Evolutionary conservation across 257 asterid species (phyloP), one percentile per base, ranked within the genome.

Genomic region (Solanum megistacrolobum): DNA sequence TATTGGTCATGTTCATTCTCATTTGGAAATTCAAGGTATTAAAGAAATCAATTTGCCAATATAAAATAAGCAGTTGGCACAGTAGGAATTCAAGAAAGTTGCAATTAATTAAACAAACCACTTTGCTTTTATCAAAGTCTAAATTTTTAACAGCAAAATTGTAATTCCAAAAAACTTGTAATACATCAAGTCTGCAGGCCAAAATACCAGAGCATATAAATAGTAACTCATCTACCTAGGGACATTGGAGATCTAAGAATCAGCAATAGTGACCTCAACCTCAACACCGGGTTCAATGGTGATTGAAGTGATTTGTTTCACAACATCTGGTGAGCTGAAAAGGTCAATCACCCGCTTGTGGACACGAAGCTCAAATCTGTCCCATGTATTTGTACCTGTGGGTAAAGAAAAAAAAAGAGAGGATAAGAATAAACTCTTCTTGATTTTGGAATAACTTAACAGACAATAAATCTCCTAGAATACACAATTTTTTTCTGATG

Each of bases 251-350:
- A 81, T 81, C 85, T 82, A 82, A 46, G 85, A 82, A 48, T 82
- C 85, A 29, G 85, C 85, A 82, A 82, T 82, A 48, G 85, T 82
- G 85, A 82, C 85, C 20, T 82, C 85, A 9, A 82, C 85, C 69
- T 82, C 85, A 48, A 82, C 85, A 82, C 85, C 85, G 8, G 85
- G 85, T 82, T 82, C 85, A 82, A 82, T 82, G 69, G 85, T 82
- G 85, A 82, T 82, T 16, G 85, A 82, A 13, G 85, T 82, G 41
- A 82, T 82, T 82, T 82, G 85, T 29, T 82, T 82, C 20, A 82
- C 85, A 29, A 82, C 85, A 18, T 82, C 85, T 29, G 69, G 41
- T 18, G 85, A 82, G 41, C 85, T 82, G 85, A 82, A 82, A 82
- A 82, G 85, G 20, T 82, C 85, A 48, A 82, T 82, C 68, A 82